Base-by-base conservation (phyloP, 2,329 filamentous ascomycete genomes). In the Apiospora phragmitis region DNA sequence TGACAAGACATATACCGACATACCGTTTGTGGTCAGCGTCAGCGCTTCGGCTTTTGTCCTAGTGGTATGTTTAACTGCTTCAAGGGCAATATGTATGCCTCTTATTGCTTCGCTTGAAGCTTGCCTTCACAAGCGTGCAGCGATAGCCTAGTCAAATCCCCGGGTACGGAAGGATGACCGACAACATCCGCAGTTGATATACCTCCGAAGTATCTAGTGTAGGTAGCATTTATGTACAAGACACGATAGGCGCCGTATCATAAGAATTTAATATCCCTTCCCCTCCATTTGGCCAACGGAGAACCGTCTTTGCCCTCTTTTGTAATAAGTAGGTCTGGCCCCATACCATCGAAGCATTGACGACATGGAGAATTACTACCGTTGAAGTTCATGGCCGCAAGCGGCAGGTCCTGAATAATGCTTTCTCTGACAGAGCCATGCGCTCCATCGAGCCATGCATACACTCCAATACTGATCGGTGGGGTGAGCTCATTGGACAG, bases 321-420 rank as follows among this genome's bases (percentile, higher is more conserved):
- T 11, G 38, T 41, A 11, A 41, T 11, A 41, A 11, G 8, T 41
- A 70, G 38, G 47, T 42, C n/a, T 72, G 69, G 70, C 71, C 70
- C 3, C 69, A 62, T 21, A 55, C 70, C 41, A 49, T 69, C 6
- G 68, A 73, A 12, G 69, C 69, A 7, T 5, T 72, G 70, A 85
- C 83, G 69, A 83, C 83, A 21, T 82, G 85, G 73, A 84, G 83
- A 73, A 79, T 75, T 1, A 84, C 83, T 49, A 81, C 83, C 68
- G 83, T 84, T 73, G 72, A 75, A 1, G 77, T 81, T 45, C 83
- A 85, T 68, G 82, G 81, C 2, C 80, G 81, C 51, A 84, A 85
- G 75, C 76, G 83, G 18, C 78, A 83, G 24, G 83, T 85, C 5
- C 77, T 85, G 18, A 82, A 80, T 47, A 81, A 84, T 65, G 83